Conservation (phyloP, 2,329 filamentous ascomycete species). For the Colletotrichum magnum region DNA sequence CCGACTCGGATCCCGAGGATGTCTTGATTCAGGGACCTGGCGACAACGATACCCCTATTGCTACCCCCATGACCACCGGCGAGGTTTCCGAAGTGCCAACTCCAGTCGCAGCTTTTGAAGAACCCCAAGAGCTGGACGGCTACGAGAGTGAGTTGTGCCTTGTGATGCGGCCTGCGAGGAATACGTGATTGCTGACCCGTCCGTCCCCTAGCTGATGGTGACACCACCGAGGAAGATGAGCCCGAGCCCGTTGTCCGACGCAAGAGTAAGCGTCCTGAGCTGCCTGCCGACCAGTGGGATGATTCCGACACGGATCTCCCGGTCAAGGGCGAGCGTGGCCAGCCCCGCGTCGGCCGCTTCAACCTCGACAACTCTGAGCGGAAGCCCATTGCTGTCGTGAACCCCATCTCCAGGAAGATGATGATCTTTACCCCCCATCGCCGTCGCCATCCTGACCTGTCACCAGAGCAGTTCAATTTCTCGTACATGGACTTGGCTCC, state of each 20-base stretch:
- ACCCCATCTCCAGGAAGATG: constrained; percentile 71
- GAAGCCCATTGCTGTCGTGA: constrained; percentile 72
- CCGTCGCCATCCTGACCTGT: constrained; percentile 64
- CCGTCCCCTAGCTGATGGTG: constrained; percentile 66
- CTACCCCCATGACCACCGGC: constrained; percentile 54
- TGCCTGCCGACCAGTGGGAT: constrained; percentile 51
- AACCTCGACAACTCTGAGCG: constrained; percentile 67
- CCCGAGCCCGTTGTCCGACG: constrained; percentile 64
- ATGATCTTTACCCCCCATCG: constrained; percentile 73
- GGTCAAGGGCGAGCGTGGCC: constrained; percentile 62
- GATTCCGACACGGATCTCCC: constrained; percentile 65
- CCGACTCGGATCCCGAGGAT: constrained; percentile 60
- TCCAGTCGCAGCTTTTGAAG: constrained; percentile 51
- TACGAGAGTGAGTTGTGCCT: constrained; percentile 69
- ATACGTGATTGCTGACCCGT: constrained; percentile 35
- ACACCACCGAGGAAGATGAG: constrained; percentile 73
- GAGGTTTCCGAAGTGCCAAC: constrained; percentile 45
- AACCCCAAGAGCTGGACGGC: constrained; percentile 65
- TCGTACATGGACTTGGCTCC: constrained; percentile 54
- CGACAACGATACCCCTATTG: constrained; percentile 59
- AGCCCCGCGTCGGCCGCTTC: constrained; percentile 69
- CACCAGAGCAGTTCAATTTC: constrained; percentile 68
- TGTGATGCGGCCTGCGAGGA: constrained; percentile 11
- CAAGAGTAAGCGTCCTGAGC: constrained; percentile 59
- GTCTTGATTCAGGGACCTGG: constrained; percentile 51